Evolutionary conservation across 2,329 filamentous ascomycete species (phyloP).

Genomic region (Cordyceps cateniannulata): DNA sequence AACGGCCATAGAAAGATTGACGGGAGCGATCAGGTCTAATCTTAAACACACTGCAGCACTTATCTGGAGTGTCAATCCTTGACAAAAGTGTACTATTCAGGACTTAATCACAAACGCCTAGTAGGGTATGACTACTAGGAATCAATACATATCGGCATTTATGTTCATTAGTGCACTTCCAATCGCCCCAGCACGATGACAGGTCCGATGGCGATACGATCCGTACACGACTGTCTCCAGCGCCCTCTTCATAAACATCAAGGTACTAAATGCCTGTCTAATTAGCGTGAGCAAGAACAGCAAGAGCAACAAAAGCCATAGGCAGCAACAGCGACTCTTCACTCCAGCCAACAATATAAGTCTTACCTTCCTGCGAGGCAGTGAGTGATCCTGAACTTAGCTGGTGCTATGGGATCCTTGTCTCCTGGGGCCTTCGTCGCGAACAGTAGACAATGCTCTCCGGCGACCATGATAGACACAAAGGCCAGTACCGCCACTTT

Average conservation of each 20-base stretch:
- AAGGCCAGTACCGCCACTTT: slow-evolving; percentile 38
- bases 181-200: not conserved
- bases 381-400: not conserved
- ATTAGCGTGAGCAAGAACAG: not conserved
- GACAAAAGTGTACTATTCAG: not conserved
- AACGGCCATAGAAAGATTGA: not conserved
- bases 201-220: not conserved
- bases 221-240: too few relatives aligned
- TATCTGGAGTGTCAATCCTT: not conserved
- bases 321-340: too few relatives aligned
- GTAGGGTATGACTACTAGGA: slow-evolving; percentile 3
- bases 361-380: too few relatives aligned
- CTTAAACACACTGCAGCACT: not conserved
- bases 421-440: slow-evolving; percentile 22
- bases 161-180: not conserved
- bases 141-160: not conserved
- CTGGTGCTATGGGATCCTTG: not conserved
- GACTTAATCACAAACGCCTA: not conserved
- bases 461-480: slow-evolving; percentile 45
- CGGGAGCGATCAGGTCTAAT: not conserved
- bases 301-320: not conserved
- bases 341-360: too few relatives aligned
- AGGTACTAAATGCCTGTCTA: not conserved
- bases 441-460: slow-evolving; percentile 15
- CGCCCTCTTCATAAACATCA: too few relatives aligned